phyloP scores from a whole-genome alignment of 2,329 filamentous ascomycete genomes.

The Apiospora saccharicola region DNA sequence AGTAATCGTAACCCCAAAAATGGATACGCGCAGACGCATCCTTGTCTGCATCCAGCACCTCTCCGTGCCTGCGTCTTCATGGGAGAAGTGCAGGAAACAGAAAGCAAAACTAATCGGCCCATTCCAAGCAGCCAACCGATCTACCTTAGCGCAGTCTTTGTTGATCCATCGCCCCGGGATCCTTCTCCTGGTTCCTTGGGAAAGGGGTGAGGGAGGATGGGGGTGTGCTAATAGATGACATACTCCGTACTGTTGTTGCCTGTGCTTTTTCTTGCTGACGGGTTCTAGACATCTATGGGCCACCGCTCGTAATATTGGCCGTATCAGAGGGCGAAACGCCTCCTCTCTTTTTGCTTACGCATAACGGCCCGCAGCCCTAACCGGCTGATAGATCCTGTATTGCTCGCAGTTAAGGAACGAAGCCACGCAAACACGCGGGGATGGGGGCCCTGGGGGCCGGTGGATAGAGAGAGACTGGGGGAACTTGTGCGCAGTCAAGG shows the following conservation, averaged over 20 bases:
- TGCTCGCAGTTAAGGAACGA: constrained; percentile 2
- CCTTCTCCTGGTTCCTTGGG: not conserved
- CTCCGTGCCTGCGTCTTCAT: not conserved
- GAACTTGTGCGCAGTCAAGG: not conserved
- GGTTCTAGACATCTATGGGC: not conserved
- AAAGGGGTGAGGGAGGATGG: too few species aligned
- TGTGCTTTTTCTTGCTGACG: not conserved
- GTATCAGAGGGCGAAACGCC: not conserved
- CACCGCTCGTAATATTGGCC: not conserved
- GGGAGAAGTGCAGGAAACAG: not conserved
- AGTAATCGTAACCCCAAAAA: not conserved
- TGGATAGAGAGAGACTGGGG: not conserved
- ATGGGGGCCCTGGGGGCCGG: not conserved
- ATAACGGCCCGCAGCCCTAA: constrained; percentile 12
- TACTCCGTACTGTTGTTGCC: not conserved
- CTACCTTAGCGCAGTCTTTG: not conserved
- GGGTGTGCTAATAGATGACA: not conserved
- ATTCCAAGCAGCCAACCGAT: not conserved
- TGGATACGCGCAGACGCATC: not conserved
- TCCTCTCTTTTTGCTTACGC: not conserved
- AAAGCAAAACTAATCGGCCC: not conserved
- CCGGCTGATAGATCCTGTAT: constrained; percentile 16
- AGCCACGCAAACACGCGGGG: constrained; percentile 10
- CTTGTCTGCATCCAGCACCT: not conserved
- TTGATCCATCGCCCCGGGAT: constrained; percentile 12